Conservation (phyloP, 768 basidiomycete species). For the Tylopilus felleus region DNA sequence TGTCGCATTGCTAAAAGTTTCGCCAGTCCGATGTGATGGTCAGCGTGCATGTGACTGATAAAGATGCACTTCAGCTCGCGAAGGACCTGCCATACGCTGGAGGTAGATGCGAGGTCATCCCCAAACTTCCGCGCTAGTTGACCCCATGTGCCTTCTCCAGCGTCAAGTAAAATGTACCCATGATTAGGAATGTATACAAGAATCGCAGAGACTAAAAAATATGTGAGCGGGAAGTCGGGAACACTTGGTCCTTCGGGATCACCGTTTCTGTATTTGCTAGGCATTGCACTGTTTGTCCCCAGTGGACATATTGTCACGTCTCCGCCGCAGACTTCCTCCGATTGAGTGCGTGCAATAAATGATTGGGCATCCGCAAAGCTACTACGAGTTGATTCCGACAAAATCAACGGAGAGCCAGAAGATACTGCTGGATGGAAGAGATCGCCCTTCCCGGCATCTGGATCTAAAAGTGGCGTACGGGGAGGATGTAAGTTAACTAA, state of each 20-base stretch:
- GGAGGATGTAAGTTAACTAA: conserved; percentile 47
- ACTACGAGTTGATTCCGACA: conserved; percentile 31
- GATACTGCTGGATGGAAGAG: conserved; percentile 30
- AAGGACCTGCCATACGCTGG: conserved; percentile 55
- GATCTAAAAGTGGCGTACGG: conserved; percentile 37
- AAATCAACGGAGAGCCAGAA: conserved; percentile 8
- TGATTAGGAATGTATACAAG: conserved; percentile 69
- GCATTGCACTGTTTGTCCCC: conserved; percentile 86
- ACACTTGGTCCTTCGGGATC: conserved; percentile 11
- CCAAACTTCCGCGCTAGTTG: conserved; percentile 83
- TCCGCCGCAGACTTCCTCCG: conserved; percentile 42
- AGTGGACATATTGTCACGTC: conserved; percentile 71
- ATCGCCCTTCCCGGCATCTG: conserved; percentile 25
- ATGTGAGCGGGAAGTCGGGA: neutral
- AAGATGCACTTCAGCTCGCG: conserved; percentile 77
- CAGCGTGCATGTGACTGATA: conserved; percentile 87
- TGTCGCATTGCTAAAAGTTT: conserved; percentile 70
- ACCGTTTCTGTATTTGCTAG: conserved; percentile 89
- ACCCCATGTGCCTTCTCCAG: conserved; percentile 91
- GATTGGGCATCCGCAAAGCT: conserved; percentile 40
- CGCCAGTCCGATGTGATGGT: conserved; percentile 85
- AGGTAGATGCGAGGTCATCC: conserved; percentile 30
- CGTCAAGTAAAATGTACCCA: conserved; percentile 80
- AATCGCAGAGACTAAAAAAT: conserved; percentile 61
- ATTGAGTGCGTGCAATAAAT: neutral